Percentiles rank a stretch among this genome's conserved stretches.
Conservation (phyloP, 345 rosid species). For the Acer campestre region DNA sequence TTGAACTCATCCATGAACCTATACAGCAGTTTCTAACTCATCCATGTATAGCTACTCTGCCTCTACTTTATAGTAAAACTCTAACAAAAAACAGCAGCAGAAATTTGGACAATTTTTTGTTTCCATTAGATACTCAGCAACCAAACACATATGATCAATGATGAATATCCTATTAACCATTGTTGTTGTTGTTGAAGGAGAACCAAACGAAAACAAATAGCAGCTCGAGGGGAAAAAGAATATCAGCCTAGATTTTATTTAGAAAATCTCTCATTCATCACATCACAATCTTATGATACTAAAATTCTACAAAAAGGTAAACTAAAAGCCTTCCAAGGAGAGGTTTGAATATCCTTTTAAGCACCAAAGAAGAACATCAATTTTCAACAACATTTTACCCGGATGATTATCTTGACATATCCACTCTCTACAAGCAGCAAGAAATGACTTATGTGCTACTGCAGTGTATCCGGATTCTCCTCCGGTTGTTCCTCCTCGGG, state of each 20-base stretch:
- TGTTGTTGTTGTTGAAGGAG: background rate
- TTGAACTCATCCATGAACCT: background rate
- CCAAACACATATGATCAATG: background rate
- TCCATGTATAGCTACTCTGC: background rate
- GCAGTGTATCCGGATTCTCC: constrained; percentile 34
- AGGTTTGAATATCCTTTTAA: too few species aligned
- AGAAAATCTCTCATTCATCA: background rate
- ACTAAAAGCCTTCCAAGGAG: background rate
- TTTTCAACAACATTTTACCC: constrained; percentile 3
- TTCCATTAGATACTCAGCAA: background rate
- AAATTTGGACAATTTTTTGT: background rate
- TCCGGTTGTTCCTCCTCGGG: constrained; percentile 38
- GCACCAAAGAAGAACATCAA: background rate
- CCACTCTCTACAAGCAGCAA: constrained; percentile 13
- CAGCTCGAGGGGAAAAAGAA: background rate
- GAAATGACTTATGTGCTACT: constrained; percentile 19
- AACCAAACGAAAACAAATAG: background rate
- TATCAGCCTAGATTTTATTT: constrained; percentile 1
- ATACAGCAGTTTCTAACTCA: background rate
- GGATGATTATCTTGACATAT: constrained; percentile 15
- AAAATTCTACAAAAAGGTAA: constrained; percentile 13
- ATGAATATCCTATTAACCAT: too few species aligned
- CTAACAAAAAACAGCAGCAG: background rate
- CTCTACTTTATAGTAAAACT: background rate
- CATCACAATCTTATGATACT: background rate